Percentiles rank a stretch among this genome's conserved stretches.
phyloP scores from a whole-genome alignment of 1,284 basidiomycete genomes.

The Puccinia novopanici region DNA sequence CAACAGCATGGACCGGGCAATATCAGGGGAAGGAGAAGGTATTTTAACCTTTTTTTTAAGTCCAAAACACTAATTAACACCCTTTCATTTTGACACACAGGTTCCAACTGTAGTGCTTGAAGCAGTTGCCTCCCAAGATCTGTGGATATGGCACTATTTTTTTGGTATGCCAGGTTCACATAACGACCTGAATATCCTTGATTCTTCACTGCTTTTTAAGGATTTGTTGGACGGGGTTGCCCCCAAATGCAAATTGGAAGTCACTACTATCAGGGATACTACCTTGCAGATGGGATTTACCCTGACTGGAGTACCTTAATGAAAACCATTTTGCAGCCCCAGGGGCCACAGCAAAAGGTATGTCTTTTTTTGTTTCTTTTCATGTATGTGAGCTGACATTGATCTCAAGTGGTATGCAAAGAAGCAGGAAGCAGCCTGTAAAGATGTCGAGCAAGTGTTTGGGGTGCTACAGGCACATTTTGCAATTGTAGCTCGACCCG shows the following conservation, averaged over 20 bases:
- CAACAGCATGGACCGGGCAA: no score
- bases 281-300: slow-evolving; percentile 24
- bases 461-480: background rate
- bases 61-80: no score
- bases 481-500: background rate
- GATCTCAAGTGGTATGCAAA: no score
- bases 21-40: no score
- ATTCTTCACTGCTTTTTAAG: background rate
- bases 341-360: no score
- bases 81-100: no score
- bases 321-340: background rate
- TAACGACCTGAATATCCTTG: background rate
- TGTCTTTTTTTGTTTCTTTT: no score
- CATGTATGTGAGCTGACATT: no score
- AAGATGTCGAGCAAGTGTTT: no score
- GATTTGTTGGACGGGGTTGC: background rate
- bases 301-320: slow-evolving; percentile 14
- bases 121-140: background rate
- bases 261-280: slow-evolving; percentile 4
- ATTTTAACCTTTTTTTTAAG: no score
- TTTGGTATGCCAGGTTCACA: slow-evolving; percentile 4
- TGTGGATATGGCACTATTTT: background rate
- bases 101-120: no score
- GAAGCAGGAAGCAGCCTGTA: no score
- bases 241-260: background rate